Evolutionary conservation across 2,329 filamentous ascomycete genomes (phyloP), one percentile per base, ranked within the genome.

Genomic region (Diplodia intermedia): DNA sequence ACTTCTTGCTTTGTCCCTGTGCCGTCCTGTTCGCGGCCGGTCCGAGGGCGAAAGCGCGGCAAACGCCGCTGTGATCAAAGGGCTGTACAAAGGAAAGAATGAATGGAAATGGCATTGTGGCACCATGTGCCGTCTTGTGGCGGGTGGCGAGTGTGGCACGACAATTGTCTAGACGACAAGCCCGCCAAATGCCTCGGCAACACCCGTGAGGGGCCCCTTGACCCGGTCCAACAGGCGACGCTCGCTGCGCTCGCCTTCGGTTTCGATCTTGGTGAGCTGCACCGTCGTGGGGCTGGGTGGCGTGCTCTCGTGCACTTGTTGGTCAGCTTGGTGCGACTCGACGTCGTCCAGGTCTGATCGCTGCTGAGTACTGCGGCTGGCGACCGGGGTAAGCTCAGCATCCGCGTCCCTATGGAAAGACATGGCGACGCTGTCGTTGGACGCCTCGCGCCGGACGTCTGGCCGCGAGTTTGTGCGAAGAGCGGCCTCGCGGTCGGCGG

Each of bases 151-250:
- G 29, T 52, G 60, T 26, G 43, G 43, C 57, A 62, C 56, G 4
- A 47, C 12, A 12, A 15, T 38, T 26, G 60, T 20, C 38, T 54
- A 67, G 56, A 67, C 36, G 43, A 67, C 56, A 5, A 67, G 56
- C 15, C 66, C 66, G 26, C 66, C 66, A 47, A 67, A 67, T 57
- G 66, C 66, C 55, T 67, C 66, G 47, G 66, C 66, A 43, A 62
- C 66, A 53, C 66, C 56, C 55, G 66, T 53, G 43, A 67, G 66
- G 29, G 66, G 66, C 20, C 40, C 55, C 66, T 67, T 67, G 33
- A 57, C 66, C 40, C 66, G 31, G 36, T 57, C 56, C 20, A 67
- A 38, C 49, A 67, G 20, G 40, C 66, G 47, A 11, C 56, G 66
- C 15, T 67, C 56, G 36, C 15, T 62, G 47, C 66, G 66, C 23